Conservation (phyloP, 2,329 filamentous ascomycete species). For the Penicillium sp. region DNA sequence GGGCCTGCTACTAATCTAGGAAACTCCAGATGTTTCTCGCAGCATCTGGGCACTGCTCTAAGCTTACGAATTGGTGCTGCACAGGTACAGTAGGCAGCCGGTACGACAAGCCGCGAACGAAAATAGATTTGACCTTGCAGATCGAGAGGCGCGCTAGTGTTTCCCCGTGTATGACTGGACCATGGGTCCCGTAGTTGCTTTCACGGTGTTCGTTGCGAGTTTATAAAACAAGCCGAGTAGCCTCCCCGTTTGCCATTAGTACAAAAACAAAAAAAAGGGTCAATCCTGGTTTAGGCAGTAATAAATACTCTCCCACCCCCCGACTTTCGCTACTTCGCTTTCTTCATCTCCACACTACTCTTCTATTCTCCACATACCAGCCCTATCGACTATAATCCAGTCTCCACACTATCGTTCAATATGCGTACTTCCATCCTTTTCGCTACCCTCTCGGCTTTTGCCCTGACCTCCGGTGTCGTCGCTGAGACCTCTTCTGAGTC, state of each 20-base stretch:
- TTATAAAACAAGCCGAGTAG: neutral
- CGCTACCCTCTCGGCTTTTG: constrained; percentile 46
- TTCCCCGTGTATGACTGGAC: constrained; percentile 12
- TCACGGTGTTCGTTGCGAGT: neutral
- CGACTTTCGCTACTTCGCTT: neutral
- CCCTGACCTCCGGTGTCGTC: constrained; percentile 35
- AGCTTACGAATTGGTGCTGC: neutral
- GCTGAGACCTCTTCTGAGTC: constrained; percentile 21
- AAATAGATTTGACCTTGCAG: constrained; percentile 25
- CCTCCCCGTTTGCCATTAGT: neutral
- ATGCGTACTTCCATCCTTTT: constrained; percentile 51
- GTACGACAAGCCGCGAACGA: constrained; percentile 5
- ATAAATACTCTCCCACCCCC: neutral
- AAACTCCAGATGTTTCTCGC: neutral
- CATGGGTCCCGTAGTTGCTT: neutral
- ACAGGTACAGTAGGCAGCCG: neutral
- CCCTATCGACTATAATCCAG: neutral
- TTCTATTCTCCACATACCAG: neutral
- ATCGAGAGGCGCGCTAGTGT: constrained; percentile 14
- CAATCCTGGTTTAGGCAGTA: neutral
- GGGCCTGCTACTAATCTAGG: neutral
- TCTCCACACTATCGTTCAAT: constrained; percentile 26
- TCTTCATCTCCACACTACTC: neutral
- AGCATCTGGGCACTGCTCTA: neutral
- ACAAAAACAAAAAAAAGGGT: neutral